Evolutionary conservation across 1,139 yeast species (phyloP).

Genomic region (Candida gigantensis): DNA sequence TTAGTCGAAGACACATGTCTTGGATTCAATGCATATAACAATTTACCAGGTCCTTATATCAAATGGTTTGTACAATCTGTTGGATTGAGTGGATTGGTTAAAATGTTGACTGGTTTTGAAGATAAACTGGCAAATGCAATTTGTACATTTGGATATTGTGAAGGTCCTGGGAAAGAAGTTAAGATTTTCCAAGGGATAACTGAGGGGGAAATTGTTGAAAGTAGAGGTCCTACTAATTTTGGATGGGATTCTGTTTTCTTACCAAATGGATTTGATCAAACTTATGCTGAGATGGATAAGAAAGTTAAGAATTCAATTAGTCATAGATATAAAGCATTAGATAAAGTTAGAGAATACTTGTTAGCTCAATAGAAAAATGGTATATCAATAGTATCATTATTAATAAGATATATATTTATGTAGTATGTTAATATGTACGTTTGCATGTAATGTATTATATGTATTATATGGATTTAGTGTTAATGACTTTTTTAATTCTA

Average conservation of each 20-base stretch:
- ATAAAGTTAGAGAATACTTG: slow-evolving; percentile 64
- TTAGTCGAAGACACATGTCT: slow-evolving; percentile 95
- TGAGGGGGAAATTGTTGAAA: slow-evolving; percentile 72
- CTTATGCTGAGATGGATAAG: slow-evolving; percentile 93
- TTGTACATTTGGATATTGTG: slow-evolving; percentile 91
- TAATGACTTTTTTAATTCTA: too few relatives aligned
- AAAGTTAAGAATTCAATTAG: slow-evolving; percentile 74
- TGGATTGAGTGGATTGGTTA: slow-evolving; percentile 73
- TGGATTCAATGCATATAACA: slow-evolving; percentile 74
- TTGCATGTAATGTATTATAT: too few relatives aligned
- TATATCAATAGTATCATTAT: neutral
- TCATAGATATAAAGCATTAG: slow-evolving; percentile 84
- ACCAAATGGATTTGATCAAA: slow-evolving; percentile 68
- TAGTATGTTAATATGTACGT: neutral
- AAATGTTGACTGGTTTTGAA: slow-evolving; percentile 76
- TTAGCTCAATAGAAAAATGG: slow-evolving; percentile 11
- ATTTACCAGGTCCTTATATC: slow-evolving; percentile 87
- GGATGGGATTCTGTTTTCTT: slow-evolving; percentile 95
- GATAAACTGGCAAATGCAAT: slow-evolving; percentile 86
- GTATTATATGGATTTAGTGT: too few relatives aligned
- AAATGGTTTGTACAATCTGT: slow-evolving; percentile 83
- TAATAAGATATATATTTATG: neutral
- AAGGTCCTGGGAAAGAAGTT: slow-evolving; percentile 73
- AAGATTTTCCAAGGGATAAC: slow-evolving; percentile 83
- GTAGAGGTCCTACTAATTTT: slow-evolving; percentile 77